phyloP scores from a whole-genome alignment of 768 basidiomycete genomes.

The Crepidotus variabilis region DNA sequence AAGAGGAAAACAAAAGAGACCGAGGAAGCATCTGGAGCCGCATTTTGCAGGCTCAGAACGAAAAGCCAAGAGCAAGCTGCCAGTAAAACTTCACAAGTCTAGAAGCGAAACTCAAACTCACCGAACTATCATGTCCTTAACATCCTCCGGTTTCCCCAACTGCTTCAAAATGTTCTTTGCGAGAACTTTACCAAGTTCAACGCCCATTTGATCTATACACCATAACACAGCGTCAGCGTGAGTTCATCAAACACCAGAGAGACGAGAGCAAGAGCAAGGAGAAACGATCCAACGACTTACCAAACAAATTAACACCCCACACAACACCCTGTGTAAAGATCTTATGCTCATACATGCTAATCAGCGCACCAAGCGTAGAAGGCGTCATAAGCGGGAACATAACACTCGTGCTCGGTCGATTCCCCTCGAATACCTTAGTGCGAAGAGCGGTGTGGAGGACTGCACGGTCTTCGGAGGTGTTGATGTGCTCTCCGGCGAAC shows the following conservation, averaged over 20 bases:
- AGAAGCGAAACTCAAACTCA: conserved; percentile 20
- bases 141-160: conserved; percentile 74
- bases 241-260: background rate
- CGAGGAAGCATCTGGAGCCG: too few relatives aligned
- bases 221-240: too few relatives aligned
- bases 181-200: conserved; percentile 95
- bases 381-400: conserved; percentile 93
- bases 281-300: conserved; percentile 48
- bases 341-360: conserved; percentile 97
- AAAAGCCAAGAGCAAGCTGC: background rate
- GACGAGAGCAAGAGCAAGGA: background rate
- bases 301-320: conserved; percentile 99
- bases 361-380: conserved; percentile 81
- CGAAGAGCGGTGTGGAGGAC: conserved; percentile 95
- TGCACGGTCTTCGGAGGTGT: conserved; percentile 96
- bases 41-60: too few relatives aligned
- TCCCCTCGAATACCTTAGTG: conserved; percentile 96
- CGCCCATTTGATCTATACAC: conserved; percentile 92
- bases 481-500: conserved; percentile 96
- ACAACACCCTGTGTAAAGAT: conserved; percentile 97
- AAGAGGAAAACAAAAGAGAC: too few relatives aligned
- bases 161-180: conserved; percentile 95
- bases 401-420: conserved; percentile 94
- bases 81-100: background rate
- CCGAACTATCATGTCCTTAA: conserved; percentile 86